Percentiles rank a stretch among this genome's conserved stretches.
Conservation (phyloP, 768 basidiomycete species). For the Leccinum arenicola region DNA sequence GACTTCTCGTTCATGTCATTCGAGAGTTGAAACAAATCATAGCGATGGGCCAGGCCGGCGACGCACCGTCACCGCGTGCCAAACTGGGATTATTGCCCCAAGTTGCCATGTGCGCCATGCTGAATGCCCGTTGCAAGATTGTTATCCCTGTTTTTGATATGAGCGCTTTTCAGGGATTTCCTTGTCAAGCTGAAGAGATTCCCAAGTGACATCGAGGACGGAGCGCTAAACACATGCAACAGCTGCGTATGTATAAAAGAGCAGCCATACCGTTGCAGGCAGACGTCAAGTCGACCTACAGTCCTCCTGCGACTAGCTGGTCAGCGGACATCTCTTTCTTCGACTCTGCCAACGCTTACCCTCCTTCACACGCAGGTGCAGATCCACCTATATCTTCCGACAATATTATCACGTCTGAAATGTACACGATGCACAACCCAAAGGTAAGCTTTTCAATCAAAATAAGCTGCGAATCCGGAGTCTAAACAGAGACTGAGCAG, state of each 20-base stretch:
- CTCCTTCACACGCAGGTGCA: constrained; percentile 3
- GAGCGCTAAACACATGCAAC: neutral
- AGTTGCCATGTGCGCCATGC: neutral
- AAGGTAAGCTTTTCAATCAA: constrained; percentile 4
- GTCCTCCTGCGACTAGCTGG: neutral
- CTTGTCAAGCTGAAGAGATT: neutral
- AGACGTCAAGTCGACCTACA: constrained; percentile 1
- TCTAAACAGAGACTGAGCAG: constrained; percentile 10
- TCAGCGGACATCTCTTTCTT: constrained; percentile 2
- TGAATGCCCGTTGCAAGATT: neutral
- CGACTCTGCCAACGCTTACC: neutral
- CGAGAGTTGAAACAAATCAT: neutral
- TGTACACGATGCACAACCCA: constrained; percentile 7
- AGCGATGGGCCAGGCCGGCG: neutral
- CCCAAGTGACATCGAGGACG: neutral
- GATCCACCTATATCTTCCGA: neutral
- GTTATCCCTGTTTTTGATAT: neutral
- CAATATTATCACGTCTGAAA: neutral
- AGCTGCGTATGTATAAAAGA: constrained; percentile 16
- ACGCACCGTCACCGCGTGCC: neutral
- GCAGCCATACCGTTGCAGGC: neutral
- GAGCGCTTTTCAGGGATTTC: neutral
- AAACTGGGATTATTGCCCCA: neutral
- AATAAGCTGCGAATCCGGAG: no score
- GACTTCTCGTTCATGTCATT: neutral